These are phyloP conservation scores for Lipomyces oligophaga DNA, from an alignment of 805 yeast species.

Conservation along the genomic window DNA sequence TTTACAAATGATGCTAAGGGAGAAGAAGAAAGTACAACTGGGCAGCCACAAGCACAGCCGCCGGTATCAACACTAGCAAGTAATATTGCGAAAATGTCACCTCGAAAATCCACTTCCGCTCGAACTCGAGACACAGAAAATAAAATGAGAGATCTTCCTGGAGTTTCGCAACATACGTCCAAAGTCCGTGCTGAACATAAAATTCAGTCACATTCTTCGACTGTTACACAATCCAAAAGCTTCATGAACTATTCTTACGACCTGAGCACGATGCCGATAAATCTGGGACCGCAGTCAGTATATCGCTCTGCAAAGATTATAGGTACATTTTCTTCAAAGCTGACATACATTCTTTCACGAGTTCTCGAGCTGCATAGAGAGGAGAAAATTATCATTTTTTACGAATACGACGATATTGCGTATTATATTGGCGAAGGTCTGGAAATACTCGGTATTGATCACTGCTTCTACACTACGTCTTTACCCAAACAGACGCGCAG, in stretches of 20 bases:
- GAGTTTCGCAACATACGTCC: too few relatives aligned
- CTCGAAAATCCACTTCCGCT: not conserved
- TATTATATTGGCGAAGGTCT: constrained; percentile 61
- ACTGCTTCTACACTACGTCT: constrained; percentile 62
- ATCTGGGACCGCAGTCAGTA: constrained; percentile 4
- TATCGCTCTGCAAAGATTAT: constrained; percentile 28
- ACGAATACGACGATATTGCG: constrained; percentile 69
- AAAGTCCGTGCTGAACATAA: too few relatives aligned
- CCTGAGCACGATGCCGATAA: not conserved
- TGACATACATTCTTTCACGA: constrained; percentile 56
- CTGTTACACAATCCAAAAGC: too few relatives aligned
- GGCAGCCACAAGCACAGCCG: too few relatives aligned
- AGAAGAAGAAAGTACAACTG: too few relatives aligned
- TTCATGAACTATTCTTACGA: constrained; percentile 6
- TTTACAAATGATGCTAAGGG: not conserved
- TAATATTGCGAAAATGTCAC: too few relatives aligned
- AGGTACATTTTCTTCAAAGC: constrained; percentile 62
- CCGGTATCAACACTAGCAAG: too few relatives aligned
- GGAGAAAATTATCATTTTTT: constrained; percentile 59
- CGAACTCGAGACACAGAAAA: not conserved
- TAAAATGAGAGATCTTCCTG: not conserved
- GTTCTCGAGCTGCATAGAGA: constrained; percentile 45
- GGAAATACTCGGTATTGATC: constrained; percentile 58
- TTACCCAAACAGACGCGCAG: constrained; percentile 51
- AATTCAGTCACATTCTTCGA: too few relatives aligned